Base-by-base conservation (phyloP, 2,329 filamentous ascomycete species). In the Fusarium praegraminearum region DNA sequence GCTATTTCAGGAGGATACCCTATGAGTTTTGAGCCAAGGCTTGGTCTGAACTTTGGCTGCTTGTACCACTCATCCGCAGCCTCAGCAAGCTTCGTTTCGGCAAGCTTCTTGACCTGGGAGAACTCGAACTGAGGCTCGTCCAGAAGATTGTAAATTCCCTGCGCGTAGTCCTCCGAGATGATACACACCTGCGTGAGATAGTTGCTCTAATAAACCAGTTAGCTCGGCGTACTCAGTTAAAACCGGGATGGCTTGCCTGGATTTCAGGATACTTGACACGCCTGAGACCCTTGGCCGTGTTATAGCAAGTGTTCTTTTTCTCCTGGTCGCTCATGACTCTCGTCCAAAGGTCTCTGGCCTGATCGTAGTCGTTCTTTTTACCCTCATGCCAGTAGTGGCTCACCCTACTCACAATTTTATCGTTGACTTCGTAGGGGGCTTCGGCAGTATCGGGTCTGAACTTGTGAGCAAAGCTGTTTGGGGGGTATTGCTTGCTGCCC, bases 271-370 rank as follows among this genome's bases (percentile, higher is more conserved):
- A 28, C 24, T 62, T 63, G 24, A 49, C 32, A 5, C 30, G 43
- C 1, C 43, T 26, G 20, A 63, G 49, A 11, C 57, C 57, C 20
- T 63, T 49, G 20, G 57, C 18, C 4, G 36, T 56, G 36, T 63
- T 63, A 10, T 50, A 49, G 10, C 43, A 57, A 28, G 61, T 49
- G 3, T 63, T 57, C 30, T 63, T 62, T 36, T 47, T 63, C 32
- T 50, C 36, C 13, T 63, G 35, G 2, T 35, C 49, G 7, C 58
- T 50, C 49, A 63, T 63, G 5, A 45, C 26, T 22, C 36, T 63
- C 1, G n/a, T 49, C 43, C 49, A 63, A 12, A 62, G 20, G 15
- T 62, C 43, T 15, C 47, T 62, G 3, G 47, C 47, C 6, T 55
- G 47, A 12, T 55, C 47, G 0, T 63, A 62, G 12, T 47, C 35